Base-by-base conservation (phyloP, 148 eudicot genomes). In the Rhododendron mucronatum region DNA sequence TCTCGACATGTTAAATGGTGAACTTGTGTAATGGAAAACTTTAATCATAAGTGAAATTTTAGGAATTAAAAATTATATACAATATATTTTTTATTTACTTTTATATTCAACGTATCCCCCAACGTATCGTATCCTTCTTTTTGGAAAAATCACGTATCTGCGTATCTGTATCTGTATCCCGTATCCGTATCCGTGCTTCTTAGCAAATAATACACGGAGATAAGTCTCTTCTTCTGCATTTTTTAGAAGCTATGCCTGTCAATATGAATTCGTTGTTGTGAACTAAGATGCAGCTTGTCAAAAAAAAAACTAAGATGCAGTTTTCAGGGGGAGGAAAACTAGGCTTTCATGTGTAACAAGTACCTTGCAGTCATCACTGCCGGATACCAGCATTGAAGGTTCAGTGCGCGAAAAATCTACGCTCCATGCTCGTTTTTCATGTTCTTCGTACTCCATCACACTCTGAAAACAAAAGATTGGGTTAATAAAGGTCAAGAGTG, bases 321-420 rank as follows among this genome's bases (percentile, higher is more conserved):
- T 35, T 47, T 41, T 45, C 41, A 45, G 63, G 61, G n/a, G 37
- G 81, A 81, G 57, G 84, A 48, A 53, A 77, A 50, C 2, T 9
- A 79, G 7, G 16, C 9, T 87, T 51, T 63, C 50, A 57, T 45
- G 61, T 26, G 69, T 79, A 81, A 20, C 74, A 61, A 45, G 39
- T 92, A 91, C 96, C 95, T 92, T 94, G 84, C 96, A 92, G 84
- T 94, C 96, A 85, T 94, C 96, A 89, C 95, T 93, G 80, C 96
- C 96, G 44, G 95, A 94, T 50, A 94, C 94, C 86, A 94, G 96
- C 96, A 92, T 93, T n/a, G 95, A 90, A 82, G 95, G 96, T 86
- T 94, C 95, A 45, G 91, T 93, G 81, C 89, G 89, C 10, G 95
- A 94, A 88, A 94, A 94, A 87, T 93, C 96, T 57, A 94, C 96